These are phyloP conservation scores for Cyberlindnera euphorbiiphila DNA, from an alignment of 805 yeast species.

Conservation along the genomic window DNA sequence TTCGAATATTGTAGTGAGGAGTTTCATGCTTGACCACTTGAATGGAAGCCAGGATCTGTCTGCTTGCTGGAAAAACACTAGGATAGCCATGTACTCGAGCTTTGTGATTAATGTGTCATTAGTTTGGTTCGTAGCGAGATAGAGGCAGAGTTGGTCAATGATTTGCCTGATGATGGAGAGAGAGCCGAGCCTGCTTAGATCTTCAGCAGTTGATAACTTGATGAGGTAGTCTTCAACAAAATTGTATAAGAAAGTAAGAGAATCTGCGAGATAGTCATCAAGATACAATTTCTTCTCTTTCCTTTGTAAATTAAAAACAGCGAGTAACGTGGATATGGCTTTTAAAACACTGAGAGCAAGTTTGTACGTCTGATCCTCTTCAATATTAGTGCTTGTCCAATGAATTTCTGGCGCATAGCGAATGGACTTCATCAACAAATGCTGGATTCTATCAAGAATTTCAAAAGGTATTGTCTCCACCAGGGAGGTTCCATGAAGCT, in stretches of 20 bases:
- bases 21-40: slow-evolving; percentile 17
- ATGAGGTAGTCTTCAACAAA: slow-evolving; percentile 31
- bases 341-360: slow-evolving; percentile 14
- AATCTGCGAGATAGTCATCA: slow-evolving; percentile 40
- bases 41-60: slow-evolving; percentile 21
- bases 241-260: slow-evolving; percentile 37
- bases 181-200: slow-evolving; percentile 1
- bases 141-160: slow-evolving; percentile 20
- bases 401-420: slow-evolving; percentile 23
- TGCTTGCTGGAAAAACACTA: slow-evolving; percentile 34
- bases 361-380: slow-evolving; percentile 1
- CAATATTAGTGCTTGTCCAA: slow-evolving; percentile 11
- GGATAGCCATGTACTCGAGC: slow-evolving; percentile 49
- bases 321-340: slow-evolving; percentile 32
- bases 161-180: slow-evolving; percentile 13
- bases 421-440: slow-evolving; percentile 30
- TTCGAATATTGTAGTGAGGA: slow-evolving; percentile 27
- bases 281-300: slow-evolving; percentile 42
- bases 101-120: slow-evolving; percentile 55
- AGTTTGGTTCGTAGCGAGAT: slow-evolving; percentile 21
- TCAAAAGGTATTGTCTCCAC: slow-evolving; percentile 23
- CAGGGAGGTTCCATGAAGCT: slow-evolving; percentile 16
- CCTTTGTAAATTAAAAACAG: slow-evolving; percentile 38
- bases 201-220: slow-evolving; percentile 9
- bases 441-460: slow-evolving; percentile 32